These are phyloP conservation scores for Starmerella cellae DNA, from an alignment of 805 yeast species.

Conservation along the genomic window DNA sequence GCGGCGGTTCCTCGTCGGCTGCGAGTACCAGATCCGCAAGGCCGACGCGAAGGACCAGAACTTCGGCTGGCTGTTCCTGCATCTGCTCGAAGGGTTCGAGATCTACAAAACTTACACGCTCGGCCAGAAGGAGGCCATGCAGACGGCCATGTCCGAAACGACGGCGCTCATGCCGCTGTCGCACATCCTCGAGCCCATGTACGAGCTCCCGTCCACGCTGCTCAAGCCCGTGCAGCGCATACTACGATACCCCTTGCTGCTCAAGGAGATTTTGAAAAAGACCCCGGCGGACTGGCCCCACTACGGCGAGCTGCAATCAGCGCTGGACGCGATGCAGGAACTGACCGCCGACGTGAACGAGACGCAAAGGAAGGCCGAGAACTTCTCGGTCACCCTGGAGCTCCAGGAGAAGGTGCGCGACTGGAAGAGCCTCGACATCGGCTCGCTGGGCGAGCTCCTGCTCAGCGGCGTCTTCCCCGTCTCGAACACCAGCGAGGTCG, in stretches of 20 bases:
- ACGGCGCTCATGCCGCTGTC: constrained; percentile 42
- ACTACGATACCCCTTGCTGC: constrained; percentile 82
- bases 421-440: constrained; percentile 81
- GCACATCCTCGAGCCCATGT: constrained; percentile 59
- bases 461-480: constrained; percentile 52
- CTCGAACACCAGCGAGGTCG: constrained; percentile 30
- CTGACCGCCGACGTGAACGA: constrained; percentile 85
- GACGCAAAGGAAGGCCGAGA: constrained; percentile 84
- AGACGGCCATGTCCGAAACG: constrained; percentile 53
- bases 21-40: constrained; percentile 66
- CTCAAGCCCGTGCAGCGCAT: constrained; percentile 92
- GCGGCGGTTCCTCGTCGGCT: constrained; percentile 71
- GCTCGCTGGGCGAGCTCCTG: constrained; percentile 72
- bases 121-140: constrained; percentile 78
- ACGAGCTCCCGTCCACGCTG: constrained; percentile 78
- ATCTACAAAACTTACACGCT: constrained; percentile 91
- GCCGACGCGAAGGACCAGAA: constrained; percentile 46
- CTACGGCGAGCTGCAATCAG: constrained; percentile 56
- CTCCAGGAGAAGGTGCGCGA: constrained; percentile 64
- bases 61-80: constrained; percentile 77
- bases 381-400: constrained; percentile 54
- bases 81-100: constrained; percentile 72
- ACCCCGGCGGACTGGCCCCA: constrained; percentile 41
- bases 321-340: constrained; percentile 60
- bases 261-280: constrained; percentile 54